A percentile compares a stretch with the other conserved stretches of the same genome.
Evolutionary conservation across 345 rosid species (phyloP).

Genomic region (Gossypium anomalum): DNA sequence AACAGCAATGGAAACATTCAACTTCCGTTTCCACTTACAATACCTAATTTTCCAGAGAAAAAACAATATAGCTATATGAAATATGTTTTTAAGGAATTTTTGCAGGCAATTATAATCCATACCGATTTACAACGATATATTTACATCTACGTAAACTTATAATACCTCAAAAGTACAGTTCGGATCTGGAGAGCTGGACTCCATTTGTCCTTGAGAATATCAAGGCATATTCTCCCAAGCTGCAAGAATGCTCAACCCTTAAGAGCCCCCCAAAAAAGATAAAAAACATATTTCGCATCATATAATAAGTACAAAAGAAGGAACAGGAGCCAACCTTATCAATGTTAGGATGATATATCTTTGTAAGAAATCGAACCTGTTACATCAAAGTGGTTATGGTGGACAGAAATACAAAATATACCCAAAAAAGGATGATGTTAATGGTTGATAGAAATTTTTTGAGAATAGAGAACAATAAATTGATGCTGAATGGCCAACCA

Average conservation of each 20-base stretch:
- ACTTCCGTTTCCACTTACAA: neutral
- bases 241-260: slow-evolving; percentile 23
- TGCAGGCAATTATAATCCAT: neutral
- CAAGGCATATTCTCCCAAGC: slow-evolving; percentile 99
- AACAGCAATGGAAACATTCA: neutral
- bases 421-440: neutral
- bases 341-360: slow-evolving; percentile 96
- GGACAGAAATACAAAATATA: neutral
- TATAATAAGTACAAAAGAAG: neutral
- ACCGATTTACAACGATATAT: neutral
- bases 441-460: neutral
- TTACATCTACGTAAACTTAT: neutral
- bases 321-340: slow-evolving; percentile 61
- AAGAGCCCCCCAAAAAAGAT: neutral
- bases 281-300: slow-evolving; percentile 4
- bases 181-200: slow-evolving; percentile 99
- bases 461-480: neutral
- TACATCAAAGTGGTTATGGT: slow-evolving; percentile 16
- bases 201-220: slow-evolving; percentile 98
- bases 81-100: neutral
- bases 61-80: neutral
- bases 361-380: slow-evolving; percentile 98
- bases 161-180: slow-evolving; percentile 92
- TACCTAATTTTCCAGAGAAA: neutral
- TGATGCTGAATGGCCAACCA: neutral